These are phyloP conservation scores for Microdochium bolleyi DNA, from an alignment of 2,329 filamentous ascomycete species.

Conservation along the genomic window DNA sequence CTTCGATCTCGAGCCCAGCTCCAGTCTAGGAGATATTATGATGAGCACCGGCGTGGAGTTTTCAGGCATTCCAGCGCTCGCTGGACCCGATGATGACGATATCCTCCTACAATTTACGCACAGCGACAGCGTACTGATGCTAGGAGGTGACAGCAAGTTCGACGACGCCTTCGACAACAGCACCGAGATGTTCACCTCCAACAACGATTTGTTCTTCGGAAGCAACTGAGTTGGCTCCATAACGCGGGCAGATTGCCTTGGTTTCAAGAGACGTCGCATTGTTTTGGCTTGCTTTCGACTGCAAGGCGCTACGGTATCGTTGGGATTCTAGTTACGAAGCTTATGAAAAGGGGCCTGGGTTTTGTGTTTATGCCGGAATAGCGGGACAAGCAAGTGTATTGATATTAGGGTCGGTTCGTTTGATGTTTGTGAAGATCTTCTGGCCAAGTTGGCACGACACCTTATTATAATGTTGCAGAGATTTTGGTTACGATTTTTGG, in stretches of 20 bases:
- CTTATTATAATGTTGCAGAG: background rate
- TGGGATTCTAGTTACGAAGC: conserved; percentile 1
- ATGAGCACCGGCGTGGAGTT: conserved; percentile 21
- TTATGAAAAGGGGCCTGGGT: background rate
- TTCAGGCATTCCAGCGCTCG: conserved; percentile 16
- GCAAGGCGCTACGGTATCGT: background rate
- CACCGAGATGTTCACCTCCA: conserved; percentile 42
- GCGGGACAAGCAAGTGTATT: background rate
- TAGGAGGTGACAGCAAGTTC: conserved; percentile 35
- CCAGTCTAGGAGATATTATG: conserved; percentile 20
- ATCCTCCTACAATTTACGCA: conserved; percentile 36
- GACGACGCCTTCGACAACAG: conserved; percentile 43
- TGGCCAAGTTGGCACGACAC: background rate
- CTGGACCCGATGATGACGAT: conserved; percentile 28
- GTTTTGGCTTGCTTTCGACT: conserved; percentile 9
- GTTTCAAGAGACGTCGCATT: background rate
- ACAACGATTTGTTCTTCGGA: conserved; percentile 45
- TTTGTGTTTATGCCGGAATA: background rate
- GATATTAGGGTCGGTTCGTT: background rate
- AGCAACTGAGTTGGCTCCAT: conserved; percentile 7
- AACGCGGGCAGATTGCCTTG: no score
- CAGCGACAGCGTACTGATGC: conserved; percentile 38
- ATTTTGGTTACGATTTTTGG: background rate
- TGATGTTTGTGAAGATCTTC: background rate
- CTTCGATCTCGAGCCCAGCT: conserved; percentile 37